These are phyloP conservation scores for Pseudovirgaria hyperparasitica DNA, from an alignment of 2,329 filamentous ascomycete species.

Conservation along the genomic window DNA sequence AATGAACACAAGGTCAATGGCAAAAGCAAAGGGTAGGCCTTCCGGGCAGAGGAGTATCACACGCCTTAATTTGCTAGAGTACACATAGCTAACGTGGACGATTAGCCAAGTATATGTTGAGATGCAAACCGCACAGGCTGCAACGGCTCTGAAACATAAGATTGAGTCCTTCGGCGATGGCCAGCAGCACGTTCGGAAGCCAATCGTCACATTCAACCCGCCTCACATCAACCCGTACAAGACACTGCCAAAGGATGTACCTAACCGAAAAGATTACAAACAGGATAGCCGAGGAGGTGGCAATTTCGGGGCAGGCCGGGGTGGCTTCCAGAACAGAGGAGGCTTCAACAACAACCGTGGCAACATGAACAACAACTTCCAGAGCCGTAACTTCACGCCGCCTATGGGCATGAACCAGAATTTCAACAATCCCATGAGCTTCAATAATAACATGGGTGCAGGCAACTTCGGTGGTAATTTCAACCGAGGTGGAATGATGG, in stretches of 20 bases:
- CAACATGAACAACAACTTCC: constrained; percentile 18
- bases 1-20: constrained; percentile 98
- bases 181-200: constrained; percentile 49
- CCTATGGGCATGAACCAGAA: too few relatives aligned
- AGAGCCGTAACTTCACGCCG: too few relatives aligned
- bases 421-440: constrained; percentile 8
- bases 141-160: constrained; percentile 71
- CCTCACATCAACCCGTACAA: constrained; percentile 77
- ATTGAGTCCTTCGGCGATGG: constrained; percentile 55
- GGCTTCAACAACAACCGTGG: constrained; percentile 14
- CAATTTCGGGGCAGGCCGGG: constrained; percentile 31
- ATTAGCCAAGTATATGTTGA: constrained; percentile 73
- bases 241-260: constrained; percentile 80
- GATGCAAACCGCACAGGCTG: constrained; percentile 69
- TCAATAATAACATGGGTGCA: constrained; percentile 13
- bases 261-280: constrained; percentile 53
- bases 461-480: constrained; percentile 26
- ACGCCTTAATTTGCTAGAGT: not conserved
- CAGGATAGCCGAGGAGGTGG: constrained; percentile 38
- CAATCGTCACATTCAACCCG: constrained; percentile 61
- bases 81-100: not conserved
- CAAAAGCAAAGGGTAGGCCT: constrained; percentile 84
- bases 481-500: constrained; percentile 22
- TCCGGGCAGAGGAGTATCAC: not conserved
- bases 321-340: constrained; percentile 16